Conservation (phyloP, 2,329 filamentous ascomycete species). For the Colletotrichum liriopes region DNA sequence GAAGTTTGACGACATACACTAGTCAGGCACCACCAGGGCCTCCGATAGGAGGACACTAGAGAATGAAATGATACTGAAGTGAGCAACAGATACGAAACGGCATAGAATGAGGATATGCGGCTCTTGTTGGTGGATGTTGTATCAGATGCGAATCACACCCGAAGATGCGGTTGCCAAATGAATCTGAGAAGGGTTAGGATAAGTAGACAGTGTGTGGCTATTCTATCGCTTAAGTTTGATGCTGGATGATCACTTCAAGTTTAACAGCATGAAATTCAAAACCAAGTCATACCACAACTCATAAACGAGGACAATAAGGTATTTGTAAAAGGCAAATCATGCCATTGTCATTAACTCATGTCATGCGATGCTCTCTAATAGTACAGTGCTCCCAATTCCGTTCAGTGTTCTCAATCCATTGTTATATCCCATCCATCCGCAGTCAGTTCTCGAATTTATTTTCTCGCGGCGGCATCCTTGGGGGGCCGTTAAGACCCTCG, state of each 20-base stretch:
- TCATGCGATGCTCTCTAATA: constrained; percentile 15
- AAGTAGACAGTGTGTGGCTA: neutral
- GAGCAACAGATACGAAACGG: too few species aligned
- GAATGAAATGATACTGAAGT: too few species aligned
- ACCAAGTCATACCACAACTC: too few species aligned
- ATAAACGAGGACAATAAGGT: too few species aligned
- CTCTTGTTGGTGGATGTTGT: neutral
- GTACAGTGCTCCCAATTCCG: constrained; percentile 5
- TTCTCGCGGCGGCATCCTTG: constrained; percentile 69
- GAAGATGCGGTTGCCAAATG: neutral
- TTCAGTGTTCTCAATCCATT: neutral
- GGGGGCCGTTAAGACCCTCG: constrained; percentile 71
- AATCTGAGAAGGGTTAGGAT: too few species aligned
- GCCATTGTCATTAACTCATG: constrained; percentile 36
- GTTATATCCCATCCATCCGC: constrained; percentile 6
- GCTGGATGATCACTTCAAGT: neutral
- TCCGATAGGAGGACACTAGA: neutral
- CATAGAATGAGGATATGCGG: neutral
- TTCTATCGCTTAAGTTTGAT: neutral
- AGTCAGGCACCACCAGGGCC: neutral
- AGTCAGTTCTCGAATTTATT: constrained; percentile 50
- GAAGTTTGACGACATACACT: neutral
- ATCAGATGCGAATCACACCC: neutral
- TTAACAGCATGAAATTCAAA: neutral
- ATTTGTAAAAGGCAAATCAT: neutral